Percentiles rank a stretch among this genome's conserved stretches.
These are phyloP conservation scores for Cladosporium sphaerospermum DNA, from an alignment of 2,329 filamentous ascomycete species.

Conservation along the genomic window DNA sequence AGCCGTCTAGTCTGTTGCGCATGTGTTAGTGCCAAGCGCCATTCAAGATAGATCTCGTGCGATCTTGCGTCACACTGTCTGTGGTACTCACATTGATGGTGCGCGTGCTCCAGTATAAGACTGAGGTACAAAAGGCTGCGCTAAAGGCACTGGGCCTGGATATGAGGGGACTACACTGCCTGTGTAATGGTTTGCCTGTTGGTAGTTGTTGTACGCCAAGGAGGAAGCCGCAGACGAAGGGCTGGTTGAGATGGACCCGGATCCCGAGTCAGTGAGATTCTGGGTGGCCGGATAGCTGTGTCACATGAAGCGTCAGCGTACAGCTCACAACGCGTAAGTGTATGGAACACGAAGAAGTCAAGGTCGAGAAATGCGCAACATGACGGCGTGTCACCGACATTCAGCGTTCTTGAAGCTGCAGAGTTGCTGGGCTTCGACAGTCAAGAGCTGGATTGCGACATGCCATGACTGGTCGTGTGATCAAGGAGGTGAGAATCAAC, in stretches of 20 bases:
- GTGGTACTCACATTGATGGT: slow-evolving; percentile 40
- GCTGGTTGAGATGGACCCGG: slow-evolving; percentile 48
- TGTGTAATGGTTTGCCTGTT: slow-evolving; percentile 31
- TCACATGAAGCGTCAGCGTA: slow-evolving; percentile 7
- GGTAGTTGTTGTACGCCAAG: slow-evolving; percentile 36
- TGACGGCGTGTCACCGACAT: background rate
- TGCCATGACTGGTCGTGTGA: slow-evolving; percentile 12
- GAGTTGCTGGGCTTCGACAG: slow-evolving; percentile 2
- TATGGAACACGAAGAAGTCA: background rate
- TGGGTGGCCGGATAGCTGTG: slow-evolving; percentile 46
- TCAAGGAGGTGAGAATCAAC: slow-evolving; percentile 6
- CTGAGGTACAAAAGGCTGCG: slow-evolving; percentile 35
- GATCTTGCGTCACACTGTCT: slow-evolving; percentile 16
- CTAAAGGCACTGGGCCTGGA: slow-evolving; percentile 28
- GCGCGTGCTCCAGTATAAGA: slow-evolving; percentile 35
- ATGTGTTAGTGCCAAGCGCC: slow-evolving; percentile 20
- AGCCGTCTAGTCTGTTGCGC: slow-evolving; percentile 24
- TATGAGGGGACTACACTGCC: slow-evolving; percentile 25
- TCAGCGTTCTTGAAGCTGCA: background rate
- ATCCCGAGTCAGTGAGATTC: slow-evolving; percentile 51
- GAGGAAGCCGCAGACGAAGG: slow-evolving; percentile 47
- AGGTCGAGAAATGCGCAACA: slow-evolving; percentile 1
- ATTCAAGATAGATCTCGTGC: slow-evolving; percentile 9
- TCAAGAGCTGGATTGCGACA: slow-evolving; percentile 1
- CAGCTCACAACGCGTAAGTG: slow-evolving; percentile 5